Conservation (phyloP, 2,329 filamentous ascomycete genomes). For the Beauveria brongniartii region DNA sequence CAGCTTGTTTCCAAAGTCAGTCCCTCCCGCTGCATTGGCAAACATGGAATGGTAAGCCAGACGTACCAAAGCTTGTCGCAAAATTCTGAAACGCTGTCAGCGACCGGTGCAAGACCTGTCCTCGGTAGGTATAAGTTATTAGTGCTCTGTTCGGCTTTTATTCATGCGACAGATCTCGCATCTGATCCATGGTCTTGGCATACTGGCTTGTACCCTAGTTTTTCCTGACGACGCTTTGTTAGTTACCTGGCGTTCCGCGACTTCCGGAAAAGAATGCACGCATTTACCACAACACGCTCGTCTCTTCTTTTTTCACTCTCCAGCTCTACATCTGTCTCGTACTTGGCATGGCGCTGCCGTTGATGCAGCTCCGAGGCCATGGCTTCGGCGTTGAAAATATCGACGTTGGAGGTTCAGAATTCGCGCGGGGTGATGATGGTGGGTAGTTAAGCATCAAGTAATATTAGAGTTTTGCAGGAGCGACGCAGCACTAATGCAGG, state of each 20-base stretch:
- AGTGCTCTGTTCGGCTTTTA: not conserved
- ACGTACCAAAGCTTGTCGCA: conserved; percentile 47
- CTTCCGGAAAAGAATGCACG: not conserved
- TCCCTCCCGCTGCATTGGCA: not conserved
- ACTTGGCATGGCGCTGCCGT: not conserved
- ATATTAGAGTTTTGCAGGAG: not conserved
- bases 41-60: not conserved
- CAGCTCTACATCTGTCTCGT: not conserved
- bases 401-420: not conserved
- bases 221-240: conserved; percentile 13
- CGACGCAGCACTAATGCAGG: not conserved
- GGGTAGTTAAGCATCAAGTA: no score
- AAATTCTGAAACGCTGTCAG: conserved; percentile 52
- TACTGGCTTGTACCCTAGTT: conserved; percentile 21
- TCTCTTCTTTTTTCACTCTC: not conserved
- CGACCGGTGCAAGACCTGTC: conserved; percentile 46
- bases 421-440: not conserved
- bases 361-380: conserved; percentile 1
- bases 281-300: not conserved
- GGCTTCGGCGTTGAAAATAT: not conserved
- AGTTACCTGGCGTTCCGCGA: not conserved
- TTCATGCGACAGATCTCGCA: not conserved
- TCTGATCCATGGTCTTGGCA: not conserved
- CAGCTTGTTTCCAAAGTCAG: conserved; percentile 32
- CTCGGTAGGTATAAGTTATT: not conserved